These are phyloP conservation scores for Beauveria australis DNA, from an alignment of 2,329 filamentous ascomycete species.

Conservation along the genomic window DNA sequence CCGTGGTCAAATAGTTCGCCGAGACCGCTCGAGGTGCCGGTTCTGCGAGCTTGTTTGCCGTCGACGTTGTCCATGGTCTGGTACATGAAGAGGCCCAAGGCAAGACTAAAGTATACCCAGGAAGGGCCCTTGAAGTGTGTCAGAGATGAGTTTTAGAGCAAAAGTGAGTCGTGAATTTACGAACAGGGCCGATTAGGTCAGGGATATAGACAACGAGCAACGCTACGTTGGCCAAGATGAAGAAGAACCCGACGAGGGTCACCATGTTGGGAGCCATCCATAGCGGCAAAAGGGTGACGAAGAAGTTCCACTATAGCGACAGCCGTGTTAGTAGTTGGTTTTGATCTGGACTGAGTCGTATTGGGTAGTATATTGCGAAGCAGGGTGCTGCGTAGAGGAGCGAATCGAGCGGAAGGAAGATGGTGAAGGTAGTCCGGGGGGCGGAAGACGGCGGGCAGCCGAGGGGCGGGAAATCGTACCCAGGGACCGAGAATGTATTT, in stretches of 20 bases:
- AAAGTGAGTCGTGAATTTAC: conserved; percentile 21
- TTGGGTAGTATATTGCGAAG: not conserved
- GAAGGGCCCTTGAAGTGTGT: conserved; percentile 55
- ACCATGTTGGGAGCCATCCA: conserved; percentile 99
- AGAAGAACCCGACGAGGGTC: conserved; percentile 88
- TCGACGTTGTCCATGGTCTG: conserved; percentile 99
- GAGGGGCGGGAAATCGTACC: conserved; percentile 47
- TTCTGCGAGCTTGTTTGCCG: conserved; percentile 92
- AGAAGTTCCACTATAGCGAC: conserved; percentile 78
- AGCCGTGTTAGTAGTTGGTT: conserved; percentile 13
- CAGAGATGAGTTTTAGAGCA: not conserved
- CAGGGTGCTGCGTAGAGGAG: not conserved
- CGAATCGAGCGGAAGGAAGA: not conserved
- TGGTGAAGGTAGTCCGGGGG: not conserved
- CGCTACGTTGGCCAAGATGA: conserved; percentile 78
- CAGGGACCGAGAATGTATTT: conserved; percentile 92
- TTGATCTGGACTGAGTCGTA: not conserved
- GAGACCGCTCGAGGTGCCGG: conserved; percentile 86
- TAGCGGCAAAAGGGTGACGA: conserved; percentile 83
- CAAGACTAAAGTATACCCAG: conserved; percentile 96
- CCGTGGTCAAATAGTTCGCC: conserved; percentile 98
- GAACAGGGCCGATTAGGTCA: conserved; percentile 80
- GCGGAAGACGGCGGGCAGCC: not conserved
- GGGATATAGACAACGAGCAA: conserved; percentile 73
- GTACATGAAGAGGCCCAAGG: conserved; percentile 94